A percentile compares a stretch with the other conserved stretches of the same genome.
Evolutionary conservation across 495 filamentous ascomycete species (phyloP).

Genomic region (Emericellopsis terricola): DNA sequence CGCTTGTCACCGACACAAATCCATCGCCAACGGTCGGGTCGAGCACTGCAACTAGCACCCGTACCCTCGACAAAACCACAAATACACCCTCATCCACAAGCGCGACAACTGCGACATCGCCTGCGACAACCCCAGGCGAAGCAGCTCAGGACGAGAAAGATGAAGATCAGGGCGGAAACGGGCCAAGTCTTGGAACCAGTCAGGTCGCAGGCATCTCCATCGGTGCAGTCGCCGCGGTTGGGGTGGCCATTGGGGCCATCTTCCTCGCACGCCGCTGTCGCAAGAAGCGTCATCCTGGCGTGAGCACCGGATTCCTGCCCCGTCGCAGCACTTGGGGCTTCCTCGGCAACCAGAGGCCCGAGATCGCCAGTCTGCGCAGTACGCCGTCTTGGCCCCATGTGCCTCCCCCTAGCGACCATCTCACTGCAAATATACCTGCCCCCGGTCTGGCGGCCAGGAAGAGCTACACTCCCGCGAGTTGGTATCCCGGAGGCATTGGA

Average conservation of each 20-base stretch:
- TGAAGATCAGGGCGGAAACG: neutral
- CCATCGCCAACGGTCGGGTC: constrained; percentile 3
- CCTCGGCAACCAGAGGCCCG: too few species aligned
- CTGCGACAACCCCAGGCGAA: neutral
- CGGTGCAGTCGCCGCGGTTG: constrained; percentile 20
- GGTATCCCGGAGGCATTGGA: constrained; percentile 16
- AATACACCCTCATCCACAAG: constrained; percentile 4
- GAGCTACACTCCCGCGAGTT: constrained; percentile 6
- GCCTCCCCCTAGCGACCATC: neutral
- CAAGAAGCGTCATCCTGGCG: constrained; percentile 13
- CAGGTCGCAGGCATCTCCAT: constrained; percentile 30
- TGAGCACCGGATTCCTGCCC: constrained; percentile 20
- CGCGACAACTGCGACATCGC: constrained; percentile 1
- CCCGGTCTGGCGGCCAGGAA: constrained; percentile 11
- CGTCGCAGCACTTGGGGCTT: constrained; percentile 15
- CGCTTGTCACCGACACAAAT: constrained; percentile 5
- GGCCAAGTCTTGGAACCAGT: constrained; percentile 10
- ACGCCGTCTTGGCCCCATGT: too few species aligned
- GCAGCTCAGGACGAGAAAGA: neutral
- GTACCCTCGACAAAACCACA: constrained; percentile 11
- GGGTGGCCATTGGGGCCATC: constrained; percentile 20
- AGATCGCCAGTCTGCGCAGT: too few species aligned
- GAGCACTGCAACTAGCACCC: too few species aligned
- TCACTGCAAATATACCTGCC: too few species aligned
- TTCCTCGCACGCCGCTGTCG: constrained; percentile 21